phyloP scores from a whole-genome alignment of 495 filamentous ascomycete genomes.

The Hapsidospora chrysogenum region DNA sequence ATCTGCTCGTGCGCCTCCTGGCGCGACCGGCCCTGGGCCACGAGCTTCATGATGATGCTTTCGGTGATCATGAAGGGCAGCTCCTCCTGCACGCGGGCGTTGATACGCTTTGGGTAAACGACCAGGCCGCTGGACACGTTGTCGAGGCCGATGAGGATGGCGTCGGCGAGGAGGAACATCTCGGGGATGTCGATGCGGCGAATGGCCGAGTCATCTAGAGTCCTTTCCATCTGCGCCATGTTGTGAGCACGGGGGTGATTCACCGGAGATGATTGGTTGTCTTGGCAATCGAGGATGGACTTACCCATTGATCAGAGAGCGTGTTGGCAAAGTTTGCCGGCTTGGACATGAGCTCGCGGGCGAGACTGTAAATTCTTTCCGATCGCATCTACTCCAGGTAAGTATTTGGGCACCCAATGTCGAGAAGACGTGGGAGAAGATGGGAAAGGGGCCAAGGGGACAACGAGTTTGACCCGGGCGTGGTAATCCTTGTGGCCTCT shows the following conservation, averaged over 20 bases:
- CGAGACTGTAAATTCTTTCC: conserved; percentile 68
- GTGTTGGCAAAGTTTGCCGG: conserved; percentile 59
- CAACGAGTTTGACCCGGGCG: no score
- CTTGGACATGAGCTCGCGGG: conserved; percentile 49
- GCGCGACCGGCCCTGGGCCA: conserved; percentile 54
- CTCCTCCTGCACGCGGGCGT: conserved; percentile 50
- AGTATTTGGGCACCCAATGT: no score
- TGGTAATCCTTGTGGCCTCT: no score
- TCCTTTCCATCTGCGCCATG: conserved; percentile 13
- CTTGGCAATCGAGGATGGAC: conserved; percentile 35
- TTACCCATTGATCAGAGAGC: conserved; percentile 75
- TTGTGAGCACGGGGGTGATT: not conserved
- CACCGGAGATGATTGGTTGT: not conserved
- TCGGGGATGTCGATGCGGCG: conserved; percentile 50
- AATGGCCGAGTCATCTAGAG: conserved; percentile 34
- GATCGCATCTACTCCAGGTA: conserved; percentile 76
- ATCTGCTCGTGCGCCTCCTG: conserved; percentile 92
- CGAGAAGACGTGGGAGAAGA: no score
- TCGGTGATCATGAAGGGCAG: conserved; percentile 84
- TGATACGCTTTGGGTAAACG: conserved; percentile 70
- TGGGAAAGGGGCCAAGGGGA: not conserved
- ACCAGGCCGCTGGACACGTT: conserved; percentile 74
- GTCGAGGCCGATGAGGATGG: conserved; percentile 61
- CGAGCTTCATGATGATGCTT: conserved; percentile 73
- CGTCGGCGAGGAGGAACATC: conserved; percentile 63